phyloP scores from a whole-genome alignment of 352 stramenopile species.

The Globisporangium megalacanthum region DNA sequence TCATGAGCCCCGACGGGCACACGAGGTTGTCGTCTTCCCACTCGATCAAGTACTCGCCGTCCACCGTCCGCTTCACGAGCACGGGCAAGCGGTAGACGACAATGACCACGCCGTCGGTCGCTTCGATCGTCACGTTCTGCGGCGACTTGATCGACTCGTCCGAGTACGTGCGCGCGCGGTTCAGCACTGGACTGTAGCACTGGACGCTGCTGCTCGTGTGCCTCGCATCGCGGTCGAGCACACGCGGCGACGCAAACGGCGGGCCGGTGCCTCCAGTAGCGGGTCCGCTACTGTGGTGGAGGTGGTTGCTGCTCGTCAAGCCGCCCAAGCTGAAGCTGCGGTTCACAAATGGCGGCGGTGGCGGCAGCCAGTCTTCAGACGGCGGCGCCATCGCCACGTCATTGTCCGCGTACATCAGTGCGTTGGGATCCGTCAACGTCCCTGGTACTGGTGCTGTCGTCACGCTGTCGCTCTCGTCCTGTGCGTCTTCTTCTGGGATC shows the following conservation, averaged over 20 bases:
- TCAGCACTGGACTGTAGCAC: constrained; percentile 36
- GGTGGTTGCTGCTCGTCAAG: background rate
- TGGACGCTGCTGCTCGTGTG: constrained; percentile 3
- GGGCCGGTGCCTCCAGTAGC: background rate
- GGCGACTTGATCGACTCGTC: constrained; percentile 58
- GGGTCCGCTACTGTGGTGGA: background rate
- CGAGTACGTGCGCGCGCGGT: constrained; percentile 39
- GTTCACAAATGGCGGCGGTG: background rate
- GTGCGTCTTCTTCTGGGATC: constrained; percentile 51
- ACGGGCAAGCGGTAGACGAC: constrained; percentile 96
- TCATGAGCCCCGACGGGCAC: constrained; percentile 74
- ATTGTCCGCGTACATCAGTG: constrained; percentile 1
- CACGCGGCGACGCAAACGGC: constrained; percentile 5
- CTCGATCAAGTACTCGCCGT: constrained; percentile 77
- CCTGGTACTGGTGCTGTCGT: constrained; percentile 1
- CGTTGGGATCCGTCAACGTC: no score
- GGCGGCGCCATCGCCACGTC: constrained; percentile 9
- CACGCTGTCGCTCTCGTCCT: constrained; percentile 4
- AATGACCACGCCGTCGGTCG: constrained; percentile 94
- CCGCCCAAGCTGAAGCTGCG: constrained; percentile 10
- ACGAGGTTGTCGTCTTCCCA: constrained; percentile 87
- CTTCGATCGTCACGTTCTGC: constrained; percentile 87
- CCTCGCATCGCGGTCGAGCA: constrained; percentile 5
- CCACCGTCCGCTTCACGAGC: constrained; percentile 69
- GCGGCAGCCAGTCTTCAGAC: constrained; percentile 7